Evolutionary conservation across 345 rosid genomes (phyloP).

Genomic region (Eucalyptus erythrocorys): DNA sequence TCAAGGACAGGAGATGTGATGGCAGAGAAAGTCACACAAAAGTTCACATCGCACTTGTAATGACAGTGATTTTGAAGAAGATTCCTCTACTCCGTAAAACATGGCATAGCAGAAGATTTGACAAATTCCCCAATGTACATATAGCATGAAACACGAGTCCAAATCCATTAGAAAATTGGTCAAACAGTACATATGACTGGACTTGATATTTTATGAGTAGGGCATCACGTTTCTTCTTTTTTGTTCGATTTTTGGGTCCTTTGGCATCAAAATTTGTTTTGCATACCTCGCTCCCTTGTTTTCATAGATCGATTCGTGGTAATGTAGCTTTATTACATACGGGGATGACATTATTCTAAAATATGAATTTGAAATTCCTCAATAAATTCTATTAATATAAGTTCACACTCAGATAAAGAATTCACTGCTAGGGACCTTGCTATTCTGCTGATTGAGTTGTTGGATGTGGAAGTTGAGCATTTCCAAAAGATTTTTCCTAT

Average conservation of each 20-base stretch:
- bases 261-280: not conserved
- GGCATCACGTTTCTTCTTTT: too few species aligned
- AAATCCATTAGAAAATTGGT: too few species aligned
- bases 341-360: not conserved
- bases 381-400: too few species aligned
- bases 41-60: not conserved
- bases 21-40: not conserved
- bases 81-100: not conserved
- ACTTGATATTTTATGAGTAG: not conserved
- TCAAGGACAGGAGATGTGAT: not conserved
- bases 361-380: too few species aligned
- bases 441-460: not conserved
- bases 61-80: not conserved
- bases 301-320: not conserved
- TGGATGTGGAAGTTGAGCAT: not conserved
- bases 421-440: rapidly evolving
- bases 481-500: not conserved
- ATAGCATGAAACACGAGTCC: not conserved
- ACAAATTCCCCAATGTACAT: not conserved
- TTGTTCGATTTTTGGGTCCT: not conserved
- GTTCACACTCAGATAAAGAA: too few species aligned
- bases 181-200: not conserved
- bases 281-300: not conserved
- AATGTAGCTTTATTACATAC: not conserved
- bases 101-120: not conserved